Evolutionary conservation across 2,329 filamentous ascomycete genomes (phyloP), one percentile per base, ranked within the genome.

Genomic region (Aspergillus persii): DNA sequence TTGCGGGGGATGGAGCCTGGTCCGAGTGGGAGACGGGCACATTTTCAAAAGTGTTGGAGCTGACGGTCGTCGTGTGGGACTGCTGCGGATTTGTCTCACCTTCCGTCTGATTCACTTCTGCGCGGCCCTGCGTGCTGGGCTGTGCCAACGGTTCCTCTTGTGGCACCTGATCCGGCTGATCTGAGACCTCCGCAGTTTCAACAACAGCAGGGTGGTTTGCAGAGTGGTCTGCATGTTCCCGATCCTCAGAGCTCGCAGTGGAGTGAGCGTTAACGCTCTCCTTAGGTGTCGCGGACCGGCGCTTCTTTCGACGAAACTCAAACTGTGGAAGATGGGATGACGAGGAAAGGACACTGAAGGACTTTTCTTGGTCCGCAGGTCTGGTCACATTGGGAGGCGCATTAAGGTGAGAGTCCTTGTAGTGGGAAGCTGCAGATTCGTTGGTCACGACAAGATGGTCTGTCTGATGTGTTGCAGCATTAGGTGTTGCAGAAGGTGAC

Each of bases 301-400:
- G 36, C 41, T 64, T 66, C 56, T 58, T 67, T 15, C 69, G 65
- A 36, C 72, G 72, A 59, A 75, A 79, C 65, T 77, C 70, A 58
- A 78, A 79, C 49, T 71, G 72, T 2, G 74, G 70, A 50, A 76
- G 62, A 44, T 75, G 71, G 26, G 75, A 76, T 6, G 74, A 74
- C 8, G 76, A 75, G 52, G 72, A 69, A 15, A 74, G 60, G 15
- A 73, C 64, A 55, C 65, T 67, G 52, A 74, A 60, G 4, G 72
- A 76, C 8, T 58, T 63, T 8, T 63, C 61, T 18, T 23, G 29
- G 47, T 63, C 60, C 12, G 8, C 48, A 23, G 29, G 27, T 29
- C 59, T 36, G 8, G 55, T 33, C 26, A 44, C n/a, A 48, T 31
- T 30, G 9, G 50, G 26, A 49, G 27, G 56, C 3, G 27, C 8